A percentile compares a stretch with the other conserved stretches of the same genome.
Evolutionary conservation across 306 rosid species (phyloP).

Genomic region (Luffa acutangula): DNA sequence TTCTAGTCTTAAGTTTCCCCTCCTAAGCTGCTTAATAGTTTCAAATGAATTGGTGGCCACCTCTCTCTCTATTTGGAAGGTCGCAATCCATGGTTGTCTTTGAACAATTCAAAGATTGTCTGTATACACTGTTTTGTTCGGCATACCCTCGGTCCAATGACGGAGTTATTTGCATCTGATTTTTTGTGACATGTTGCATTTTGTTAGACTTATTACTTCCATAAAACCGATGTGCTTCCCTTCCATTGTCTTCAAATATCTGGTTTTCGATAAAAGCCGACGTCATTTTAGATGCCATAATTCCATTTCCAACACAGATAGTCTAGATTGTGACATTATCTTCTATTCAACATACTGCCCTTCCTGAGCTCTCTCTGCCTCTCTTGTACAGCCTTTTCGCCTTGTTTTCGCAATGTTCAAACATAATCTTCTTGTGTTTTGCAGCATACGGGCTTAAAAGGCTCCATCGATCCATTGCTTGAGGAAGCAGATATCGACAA

Average conservation of each 20-base stretch:
- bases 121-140: not conserved
- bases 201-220: not conserved
- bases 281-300: not conserved
- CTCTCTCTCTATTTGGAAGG: not conserved
- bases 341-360: not conserved
- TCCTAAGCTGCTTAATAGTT: not conserved
- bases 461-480: conserved; percentile 76
- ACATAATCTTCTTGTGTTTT: conserved; percentile 14
- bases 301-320: not conserved
- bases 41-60: not conserved
- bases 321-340: not conserved
- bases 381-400: not conserved
- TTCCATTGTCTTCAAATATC: not conserved
- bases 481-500: conserved; percentile 96
- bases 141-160: no score
- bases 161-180: not conserved
- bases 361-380: not conserved
- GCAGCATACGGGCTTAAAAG: conserved; percentile 83
- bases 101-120: not conserved
- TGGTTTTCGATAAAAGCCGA: not conserved
- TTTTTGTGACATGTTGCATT: not conserved
- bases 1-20: not conserved
- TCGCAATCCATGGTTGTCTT: not conserved
- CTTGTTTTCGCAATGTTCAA: not conserved
- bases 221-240: not conserved